Percentiles rank a stretch among this genome's conserved stretches.
Conservation (phyloP, 345 rosid species). For the Heritiera fomes region DNA sequence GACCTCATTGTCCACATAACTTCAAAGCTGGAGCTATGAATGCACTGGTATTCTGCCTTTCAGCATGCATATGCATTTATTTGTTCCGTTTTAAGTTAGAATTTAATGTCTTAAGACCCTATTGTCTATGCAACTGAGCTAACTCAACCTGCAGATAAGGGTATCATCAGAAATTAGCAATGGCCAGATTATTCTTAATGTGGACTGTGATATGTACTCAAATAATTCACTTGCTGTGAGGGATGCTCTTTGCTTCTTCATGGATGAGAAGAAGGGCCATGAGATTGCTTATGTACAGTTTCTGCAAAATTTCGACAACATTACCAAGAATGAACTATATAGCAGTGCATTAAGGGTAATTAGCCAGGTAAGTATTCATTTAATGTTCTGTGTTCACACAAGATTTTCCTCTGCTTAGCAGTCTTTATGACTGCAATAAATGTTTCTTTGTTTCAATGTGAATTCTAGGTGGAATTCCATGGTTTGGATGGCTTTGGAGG, state of each 20-base stretch:
- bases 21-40: constrained; percentile 94
- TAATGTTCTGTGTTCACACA: background rate
- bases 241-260: constrained; percentile 79
- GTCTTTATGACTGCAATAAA: background rate
- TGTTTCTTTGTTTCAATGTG: background rate
- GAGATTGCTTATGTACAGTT: constrained; percentile 76
- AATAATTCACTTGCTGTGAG: constrained; percentile 52
- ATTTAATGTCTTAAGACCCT: background rate
- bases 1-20: constrained; percentile 62
- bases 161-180: constrained; percentile 63
- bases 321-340: constrained; percentile 61
- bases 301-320: constrained; percentile 51
- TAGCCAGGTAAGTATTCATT: constrained; percentile 25
- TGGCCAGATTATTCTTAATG: constrained; percentile 55
- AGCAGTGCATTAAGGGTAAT: constrained; percentile 26
- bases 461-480: constrained; percentile 56
- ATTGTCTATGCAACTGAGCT: too few relatives aligned
- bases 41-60: constrained; percentile 49
- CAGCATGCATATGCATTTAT: background rate
- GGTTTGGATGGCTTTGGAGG: constrained; percentile 76
- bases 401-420: background rate
- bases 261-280: constrained; percentile 63
- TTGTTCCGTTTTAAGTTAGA: background rate
- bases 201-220: constrained; percentile 88
- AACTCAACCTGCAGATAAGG: constrained; percentile 48